phyloP scores from a whole-genome alignment of 768 basidiomycete genomes.

The Hericium erinaceus region DNA sequence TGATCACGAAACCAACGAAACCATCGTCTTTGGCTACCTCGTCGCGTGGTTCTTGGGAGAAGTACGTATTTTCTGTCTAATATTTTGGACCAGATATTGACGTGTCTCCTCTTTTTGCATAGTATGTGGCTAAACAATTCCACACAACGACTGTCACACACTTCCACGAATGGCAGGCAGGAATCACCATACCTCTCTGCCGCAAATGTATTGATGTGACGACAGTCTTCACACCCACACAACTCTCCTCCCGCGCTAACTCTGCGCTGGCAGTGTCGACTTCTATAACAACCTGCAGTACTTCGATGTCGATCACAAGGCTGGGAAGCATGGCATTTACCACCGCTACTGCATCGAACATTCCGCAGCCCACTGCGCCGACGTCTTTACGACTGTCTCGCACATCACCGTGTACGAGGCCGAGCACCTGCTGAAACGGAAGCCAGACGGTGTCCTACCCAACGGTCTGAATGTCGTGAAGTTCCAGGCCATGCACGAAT shows the following conservation, averaged over 20 bases:
- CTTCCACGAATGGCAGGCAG: slow-evolving; percentile 99
- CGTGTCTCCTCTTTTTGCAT: slow-evolving; percentile 7
- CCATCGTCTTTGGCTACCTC: slow-evolving; percentile 95
- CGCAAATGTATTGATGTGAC: slow-evolving; percentile 96
- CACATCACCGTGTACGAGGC: slow-evolving; percentile 98
- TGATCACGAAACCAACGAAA: slow-evolving; percentile 97
- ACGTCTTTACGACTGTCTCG: slow-evolving; percentile 96
- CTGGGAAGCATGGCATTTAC: slow-evolving; percentile 97
- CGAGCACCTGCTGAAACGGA: slow-evolving; percentile 94
- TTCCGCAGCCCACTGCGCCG: slow-evolving; percentile 87
- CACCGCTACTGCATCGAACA: slow-evolving; percentile 98
- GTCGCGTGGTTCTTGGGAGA: slow-evolving; percentile 99
- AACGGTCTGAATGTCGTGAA: slow-evolving; percentile 98
- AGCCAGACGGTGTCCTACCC: slow-evolving; percentile 93
- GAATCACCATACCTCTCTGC: slow-evolving; percentile 89
- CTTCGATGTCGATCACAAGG: slow-evolving; percentile 99
- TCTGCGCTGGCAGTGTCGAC: slow-evolving; percentile 96
- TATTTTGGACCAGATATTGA: neutral
- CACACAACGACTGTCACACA: slow-evolving; percentile 91
- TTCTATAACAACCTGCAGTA: slow-evolving; percentile 99
- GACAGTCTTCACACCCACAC: slow-evolving; percentile 99
- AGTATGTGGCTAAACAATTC: slow-evolving; percentile 79
- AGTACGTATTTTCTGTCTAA: slow-evolving; percentile 34
- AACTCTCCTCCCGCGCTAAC: slow-evolving; percentile 94
- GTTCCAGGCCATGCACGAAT: slow-evolving; percentile 99